These are phyloP conservation scores for Trichoderma simmonsii DNA, from an alignment of 2,329 filamentous ascomycete genomes.

Conservation along the genomic window DNA sequence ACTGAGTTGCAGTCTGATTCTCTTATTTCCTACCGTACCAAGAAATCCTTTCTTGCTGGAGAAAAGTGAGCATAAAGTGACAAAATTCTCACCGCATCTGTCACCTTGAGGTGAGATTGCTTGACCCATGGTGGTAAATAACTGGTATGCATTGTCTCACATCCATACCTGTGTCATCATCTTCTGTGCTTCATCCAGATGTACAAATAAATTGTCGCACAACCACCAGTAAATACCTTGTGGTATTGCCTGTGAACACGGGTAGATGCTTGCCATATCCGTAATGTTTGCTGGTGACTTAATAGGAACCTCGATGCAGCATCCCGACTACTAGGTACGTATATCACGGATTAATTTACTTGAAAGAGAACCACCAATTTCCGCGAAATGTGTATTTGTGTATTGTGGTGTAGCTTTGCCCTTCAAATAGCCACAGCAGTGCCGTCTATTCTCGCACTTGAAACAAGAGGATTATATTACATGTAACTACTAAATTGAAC, in stretches of 20 bases:
- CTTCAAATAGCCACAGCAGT: neutral
- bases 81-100: neutral
- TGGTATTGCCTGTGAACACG: neutral
- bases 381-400: neutral
- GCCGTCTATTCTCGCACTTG: neutral
- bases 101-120: neutral
- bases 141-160: neutral
- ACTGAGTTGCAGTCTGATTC: neutral
- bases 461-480: neutral
- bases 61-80: neutral
- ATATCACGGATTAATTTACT: neutral
- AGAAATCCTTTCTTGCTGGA: neutral
- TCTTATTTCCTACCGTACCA: neutral
- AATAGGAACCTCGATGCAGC: neutral
- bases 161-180: neutral
- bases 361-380: neutral
- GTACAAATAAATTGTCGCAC: neutral
- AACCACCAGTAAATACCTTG: neutral
- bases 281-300: neutral
- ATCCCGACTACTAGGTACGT: neutral
- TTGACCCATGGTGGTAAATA: neutral
- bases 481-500: neutral
- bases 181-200: neutral
- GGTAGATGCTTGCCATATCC: neutral
- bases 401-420: neutral